Evolutionary conservation across 164 flowering plant genomes (phyloP).

Genomic region (Brasenia schreberi): DNA sequence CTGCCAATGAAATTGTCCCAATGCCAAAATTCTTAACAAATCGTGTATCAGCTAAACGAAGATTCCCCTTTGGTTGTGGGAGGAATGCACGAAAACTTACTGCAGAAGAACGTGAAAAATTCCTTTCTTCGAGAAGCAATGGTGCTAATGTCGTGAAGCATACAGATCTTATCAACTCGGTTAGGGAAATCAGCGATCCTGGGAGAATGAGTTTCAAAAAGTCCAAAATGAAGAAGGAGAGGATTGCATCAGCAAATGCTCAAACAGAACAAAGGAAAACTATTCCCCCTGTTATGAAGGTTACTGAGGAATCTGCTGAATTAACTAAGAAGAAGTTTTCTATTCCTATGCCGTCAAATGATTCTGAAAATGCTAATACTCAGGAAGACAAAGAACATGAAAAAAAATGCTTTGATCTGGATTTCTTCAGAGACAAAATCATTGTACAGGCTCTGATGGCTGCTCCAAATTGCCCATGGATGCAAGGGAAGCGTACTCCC

Average conservation of each 20-base stretch:
- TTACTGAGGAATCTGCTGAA: not conserved
- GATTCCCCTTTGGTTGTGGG: constrained; percentile 1
- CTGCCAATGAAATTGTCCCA: not conserved
- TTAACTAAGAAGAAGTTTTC: not conserved
- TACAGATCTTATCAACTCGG: not conserved
- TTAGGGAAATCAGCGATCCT: not conserved
- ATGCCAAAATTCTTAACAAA: not conserved
- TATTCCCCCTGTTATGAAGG: not conserved
- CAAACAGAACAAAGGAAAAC: not conserved
- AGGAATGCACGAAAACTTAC: not conserved
- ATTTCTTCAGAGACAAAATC: constrained; percentile 7
- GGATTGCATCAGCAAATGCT: not conserved
- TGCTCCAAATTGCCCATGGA: constrained; percentile 36
- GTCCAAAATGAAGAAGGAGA: not conserved
- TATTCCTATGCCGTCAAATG: not conserved
- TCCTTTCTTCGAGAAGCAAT: not conserved
- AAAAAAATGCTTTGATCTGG: constrained; percentile 4
- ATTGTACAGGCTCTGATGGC: constrained; percentile 42
- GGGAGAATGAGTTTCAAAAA: not conserved
- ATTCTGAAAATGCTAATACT: too few relatives aligned
- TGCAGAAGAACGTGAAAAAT: not conserved
- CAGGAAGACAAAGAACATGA: not conserved
- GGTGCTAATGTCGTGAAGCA: not conserved
- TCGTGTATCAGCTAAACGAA: not conserved
- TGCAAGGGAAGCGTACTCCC: constrained; percentile 12